Percentiles rank a stretch among this genome's conserved stretches.
These are phyloP conservation scores for Wickerhamiella spandovensis DNA, from an alignment of 805 yeast genomes.

Conservation along the genomic window DNA sequence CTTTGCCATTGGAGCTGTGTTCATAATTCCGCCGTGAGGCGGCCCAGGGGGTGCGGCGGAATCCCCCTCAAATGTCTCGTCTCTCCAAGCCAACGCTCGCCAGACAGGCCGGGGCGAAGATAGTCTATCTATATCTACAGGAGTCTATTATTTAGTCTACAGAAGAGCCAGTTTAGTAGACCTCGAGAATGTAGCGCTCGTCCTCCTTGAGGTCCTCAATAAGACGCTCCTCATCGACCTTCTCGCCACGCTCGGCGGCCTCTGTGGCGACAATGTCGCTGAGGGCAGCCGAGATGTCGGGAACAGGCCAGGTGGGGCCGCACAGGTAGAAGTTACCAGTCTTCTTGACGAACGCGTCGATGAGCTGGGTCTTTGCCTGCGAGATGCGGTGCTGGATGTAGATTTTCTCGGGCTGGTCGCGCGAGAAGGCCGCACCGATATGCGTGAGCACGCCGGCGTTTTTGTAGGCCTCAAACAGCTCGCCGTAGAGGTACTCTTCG, in stretches of 20 bases:
- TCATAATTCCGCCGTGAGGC: too few species aligned
- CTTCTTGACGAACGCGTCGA: slow-evolving; percentile 63
- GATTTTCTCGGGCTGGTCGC: slow-evolving; percentile 91
- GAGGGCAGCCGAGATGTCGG: slow-evolving; percentile 83
- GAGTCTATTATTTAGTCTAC: too few species aligned
- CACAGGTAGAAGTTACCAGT: slow-evolving; percentile 88
- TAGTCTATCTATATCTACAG: background rate
- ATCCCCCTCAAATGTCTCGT: too few species aligned
- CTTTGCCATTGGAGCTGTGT: too few species aligned
- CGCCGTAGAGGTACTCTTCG: slow-evolving; percentile 93
- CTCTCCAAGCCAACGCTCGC: too few species aligned
- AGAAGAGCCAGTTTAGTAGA: slow-evolving; percentile 45
- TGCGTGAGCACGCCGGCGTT: slow-evolving; percentile 87
- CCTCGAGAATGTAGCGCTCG: slow-evolving; percentile 87
- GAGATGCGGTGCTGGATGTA: slow-evolving; percentile 90
- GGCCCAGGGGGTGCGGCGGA: too few species aligned
- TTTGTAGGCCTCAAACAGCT: slow-evolving; percentile 91
- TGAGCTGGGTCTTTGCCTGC: slow-evolving; percentile 57
- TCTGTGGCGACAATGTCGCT: slow-evolving; percentile 66
- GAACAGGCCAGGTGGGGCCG: slow-evolving; percentile 99
- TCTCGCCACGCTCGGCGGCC: slow-evolving; percentile 52
- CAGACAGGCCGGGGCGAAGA: background rate
- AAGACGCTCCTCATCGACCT: slow-evolving; percentile 59
- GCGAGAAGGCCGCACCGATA: slow-evolving; percentile 94
- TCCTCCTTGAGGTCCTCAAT: slow-evolving; percentile 90